Conservation (phyloP, 2,329 filamentous ascomycete genomes). For the Bisporella sp. region DNA sequence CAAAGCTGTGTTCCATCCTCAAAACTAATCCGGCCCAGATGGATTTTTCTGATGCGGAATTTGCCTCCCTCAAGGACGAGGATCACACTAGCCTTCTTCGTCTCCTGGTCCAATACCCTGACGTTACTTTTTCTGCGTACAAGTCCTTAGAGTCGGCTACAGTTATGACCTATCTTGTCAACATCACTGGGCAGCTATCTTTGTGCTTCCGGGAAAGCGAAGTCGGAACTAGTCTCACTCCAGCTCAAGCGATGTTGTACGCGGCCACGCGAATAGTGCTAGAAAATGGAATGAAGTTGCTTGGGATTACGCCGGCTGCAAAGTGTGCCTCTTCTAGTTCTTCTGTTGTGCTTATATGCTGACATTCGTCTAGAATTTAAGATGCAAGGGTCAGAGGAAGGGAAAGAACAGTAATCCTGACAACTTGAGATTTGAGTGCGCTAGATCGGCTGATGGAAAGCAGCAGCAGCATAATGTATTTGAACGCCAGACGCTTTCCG, state of each 20-base stretch:
- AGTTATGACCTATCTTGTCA: constrained; percentile 6
- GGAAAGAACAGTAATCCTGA: neutral
- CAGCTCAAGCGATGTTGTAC: constrained; percentile 5
- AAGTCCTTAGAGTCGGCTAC: constrained; percentile 6
- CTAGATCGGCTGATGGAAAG: neutral
- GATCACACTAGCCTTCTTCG: constrained; percentile 6
- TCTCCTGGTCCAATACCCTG: constrained; percentile 8
- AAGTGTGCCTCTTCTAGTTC: neutral
- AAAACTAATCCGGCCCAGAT: neutral
- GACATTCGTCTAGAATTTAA: neutral
- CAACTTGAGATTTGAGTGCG: neutral
- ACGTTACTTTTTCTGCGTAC: constrained; percentile 4
- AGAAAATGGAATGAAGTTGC: constrained; percentile 10
- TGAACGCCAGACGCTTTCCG: neutral
- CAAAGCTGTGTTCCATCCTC: constrained; percentile 44
- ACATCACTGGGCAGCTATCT: constrained; percentile 5
- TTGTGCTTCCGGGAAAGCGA: constrained; percentile 1
- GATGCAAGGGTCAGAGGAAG: neutral
- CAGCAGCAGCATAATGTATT: neutral
- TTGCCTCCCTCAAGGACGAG: constrained; percentile 1
- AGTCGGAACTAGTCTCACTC: neutral
- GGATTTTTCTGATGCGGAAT: constrained; percentile 5
- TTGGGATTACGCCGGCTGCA: constrained; percentile 4
- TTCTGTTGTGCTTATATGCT: neutral
- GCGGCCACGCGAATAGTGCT: constrained; percentile 3